Conservation (phyloP, 805 yeast species). For the Metschnikowia hibisci region DNA sequence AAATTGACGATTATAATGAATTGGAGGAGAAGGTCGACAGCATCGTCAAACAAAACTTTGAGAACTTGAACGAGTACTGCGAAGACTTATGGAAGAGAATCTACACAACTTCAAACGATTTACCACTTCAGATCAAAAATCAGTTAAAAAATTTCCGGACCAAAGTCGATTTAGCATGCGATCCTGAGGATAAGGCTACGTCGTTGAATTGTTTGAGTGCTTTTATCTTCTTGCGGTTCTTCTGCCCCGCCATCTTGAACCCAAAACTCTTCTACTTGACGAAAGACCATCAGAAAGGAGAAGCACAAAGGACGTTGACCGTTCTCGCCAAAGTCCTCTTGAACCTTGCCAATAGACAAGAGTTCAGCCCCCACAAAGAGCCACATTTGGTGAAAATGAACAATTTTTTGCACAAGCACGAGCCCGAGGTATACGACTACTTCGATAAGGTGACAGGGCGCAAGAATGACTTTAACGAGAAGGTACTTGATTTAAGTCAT, state of each 20-base stretch:
- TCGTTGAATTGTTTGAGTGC: constrained; percentile 77
- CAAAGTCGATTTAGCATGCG: constrained; percentile 60
- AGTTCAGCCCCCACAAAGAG: constrained; percentile 76
- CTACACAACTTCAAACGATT: constrained; percentile 62
- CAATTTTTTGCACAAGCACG: constrained; percentile 55
- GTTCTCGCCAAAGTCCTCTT: constrained; percentile 75
- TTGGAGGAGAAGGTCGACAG: constrained; percentile 28
- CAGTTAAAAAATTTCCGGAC: constrained; percentile 62
- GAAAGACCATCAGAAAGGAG: constrained; percentile 64
- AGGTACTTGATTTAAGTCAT: constrained; percentile 52
- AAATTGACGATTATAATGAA: constrained; percentile 26
- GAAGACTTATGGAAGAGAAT: constrained; percentile 65
- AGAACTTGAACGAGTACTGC: constrained; percentile 47
- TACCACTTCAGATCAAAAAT: constrained; percentile 63
- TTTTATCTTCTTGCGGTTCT: constrained; percentile 64
- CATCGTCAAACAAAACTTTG: constrained; percentile 45
- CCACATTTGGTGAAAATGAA: constrained; percentile 75
- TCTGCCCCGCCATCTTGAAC: constrained; percentile 88
- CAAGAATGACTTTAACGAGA: constrained; percentile 61
- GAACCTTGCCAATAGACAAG: constrained; percentile 71
- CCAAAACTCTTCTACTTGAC: constrained; percentile 81
- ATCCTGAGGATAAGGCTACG: constrained; percentile 48
- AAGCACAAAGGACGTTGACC: constrained; percentile 72
- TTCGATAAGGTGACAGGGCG: constrained; percentile 69
- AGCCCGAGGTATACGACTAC: constrained; percentile 59